Base-by-base conservation (phyloP, 1,284 basidiomycete species). In the Cryptococcus jaspeensis region DNA sequence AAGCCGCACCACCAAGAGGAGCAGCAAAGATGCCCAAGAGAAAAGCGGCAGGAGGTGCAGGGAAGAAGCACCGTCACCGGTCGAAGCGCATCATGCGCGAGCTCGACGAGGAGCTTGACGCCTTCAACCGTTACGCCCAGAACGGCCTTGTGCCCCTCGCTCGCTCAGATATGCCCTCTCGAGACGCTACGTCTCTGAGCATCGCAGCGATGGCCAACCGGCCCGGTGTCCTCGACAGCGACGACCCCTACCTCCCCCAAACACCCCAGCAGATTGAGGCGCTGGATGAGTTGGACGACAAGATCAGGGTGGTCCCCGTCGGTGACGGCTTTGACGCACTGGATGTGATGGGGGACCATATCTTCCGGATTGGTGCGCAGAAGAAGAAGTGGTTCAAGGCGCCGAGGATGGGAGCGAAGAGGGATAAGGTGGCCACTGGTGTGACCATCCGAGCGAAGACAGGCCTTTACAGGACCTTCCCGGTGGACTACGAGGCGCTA, bases 301-400 rank as follows among this genome's bases (percentile, higher is more conserved):
- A 60, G 16, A 36, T 39, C 2, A 42, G 48, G 39, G 67, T 64
- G 3, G 69, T 72, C 0, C 61, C 63, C 11, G 56, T 70, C 8
- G 69, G 71, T 23, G 69, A 71, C 36, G 69, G 71, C 0, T 70
- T 63, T 43, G 71, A 73, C 50, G 70, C 71, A n/a, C 50, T 73
- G 28, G 71, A 73, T 48, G 65, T 74, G 45, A 72, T 73, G 67
- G 72, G 71, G 18, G 72, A 74, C 52, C 65, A 72, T 41, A 69
- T 73, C 52, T 72, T 70, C 63, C 60, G 69, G 25, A 66, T 67
- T 23, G 73, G 71, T 28, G 60, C 60, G 12, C 63, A 69, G 54
- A 58, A 61, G 61, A 70, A 70, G 58, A 68, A 71, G 41, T 71
- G 70, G 71, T 71, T 70, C 61, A 67, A 64, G 47, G 61, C 64